phyloP scores from a whole-genome alignment of 2,329 filamentous ascomycete genomes.

The Fusarium cicatricum region DNA sequence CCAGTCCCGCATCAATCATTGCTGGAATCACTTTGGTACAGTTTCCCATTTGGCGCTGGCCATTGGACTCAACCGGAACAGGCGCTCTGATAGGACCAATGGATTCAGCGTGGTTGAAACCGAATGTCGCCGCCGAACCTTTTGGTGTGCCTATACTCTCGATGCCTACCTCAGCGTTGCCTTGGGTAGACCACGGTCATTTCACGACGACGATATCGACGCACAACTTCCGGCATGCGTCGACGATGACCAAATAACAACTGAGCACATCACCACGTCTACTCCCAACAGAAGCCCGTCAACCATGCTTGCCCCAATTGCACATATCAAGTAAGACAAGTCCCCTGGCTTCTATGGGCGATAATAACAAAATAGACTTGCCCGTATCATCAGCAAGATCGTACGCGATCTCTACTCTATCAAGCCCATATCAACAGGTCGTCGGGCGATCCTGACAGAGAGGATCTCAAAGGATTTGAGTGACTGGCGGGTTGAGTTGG shows the following conservation, averaged over 20 bases:
- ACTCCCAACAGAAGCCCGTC: constrained; percentile 22
- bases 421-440: constrained; percentile 42
- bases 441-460: constrained; percentile 39
- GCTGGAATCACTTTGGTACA: constrained; percentile 57
- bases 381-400: constrained; percentile 48
- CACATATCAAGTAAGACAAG: constrained; percentile 46
- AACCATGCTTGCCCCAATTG: constrained; percentile 47
- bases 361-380: constrained; percentile 38
- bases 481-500: constrained; percentile 47
- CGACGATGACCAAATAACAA: constrained; percentile 32
- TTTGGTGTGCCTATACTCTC: constrained; percentile 40
- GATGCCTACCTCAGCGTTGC: constrained; percentile 38
- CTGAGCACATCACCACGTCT: constrained; percentile 26
- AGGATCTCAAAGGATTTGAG: constrained; percentile 44
- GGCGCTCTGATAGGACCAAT: constrained; percentile 7
- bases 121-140: constrained; percentile 35
- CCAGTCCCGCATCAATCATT: constrained; percentile 56
- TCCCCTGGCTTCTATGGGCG: fast-evolving
- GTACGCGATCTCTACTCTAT: constrained; percentile 49
- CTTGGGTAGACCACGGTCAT: constrained; percentile 35
- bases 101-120: constrained; percentile 34
- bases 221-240: constrained; percentile 36
- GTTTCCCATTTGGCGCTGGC: constrained; percentile 49
- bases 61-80: constrained; percentile 44
- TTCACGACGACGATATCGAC: constrained; percentile 41